Evolutionary conservation across 2,329 filamentous ascomycete species (phyloP), one percentile per base, ranked within the genome.

Genomic region (Sporothrix brunneoviolacea): DNA sequence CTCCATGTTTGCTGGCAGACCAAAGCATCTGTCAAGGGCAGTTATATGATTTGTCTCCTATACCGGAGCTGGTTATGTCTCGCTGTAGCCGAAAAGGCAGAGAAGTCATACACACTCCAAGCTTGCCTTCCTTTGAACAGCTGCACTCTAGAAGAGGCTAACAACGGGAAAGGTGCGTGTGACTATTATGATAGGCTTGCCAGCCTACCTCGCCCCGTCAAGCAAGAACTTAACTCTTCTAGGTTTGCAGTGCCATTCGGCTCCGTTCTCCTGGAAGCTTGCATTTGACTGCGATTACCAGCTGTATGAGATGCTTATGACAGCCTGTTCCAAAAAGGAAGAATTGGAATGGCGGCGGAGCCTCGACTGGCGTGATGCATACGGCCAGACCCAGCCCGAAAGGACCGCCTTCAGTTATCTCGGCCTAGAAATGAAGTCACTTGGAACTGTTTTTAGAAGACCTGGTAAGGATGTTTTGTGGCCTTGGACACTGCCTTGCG

Each of bases 231-330:
- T 18, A 41, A 42, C 45, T 19, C 15, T 37, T 40, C 9, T 54
- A 95, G 90, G 89, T 0, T 65, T 97, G 8, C 89, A 91, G 72
- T 96, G 90, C 61, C 84, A 93, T 56, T 88, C 86, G 3, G 87
- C 88, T 1, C 83, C 87, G 0, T 88, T 88, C 64, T 93, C 90
- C 1, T 97, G 91, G 91, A 98, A 97, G 64, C 61, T 96, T 10
- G 75, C 88, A 3, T 96, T 97, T 61, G 84, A 93, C 63, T 80
- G 80, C 57, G 76, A 85, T 51, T 79, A 86, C 57, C 82, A 86
- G 53, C 72, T 91, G 48, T 91, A 88, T 63, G 91, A 97, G 66
- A 68, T 95, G 15, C 82, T 96, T 36, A 75, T 95, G 69, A 94
- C 86, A 57, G 91, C 90, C 32, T 95, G 90, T 60, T 91, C 86